Conservation (phyloP, 371 early-diverging fungal species). For the Mortierella sp. region DNA sequence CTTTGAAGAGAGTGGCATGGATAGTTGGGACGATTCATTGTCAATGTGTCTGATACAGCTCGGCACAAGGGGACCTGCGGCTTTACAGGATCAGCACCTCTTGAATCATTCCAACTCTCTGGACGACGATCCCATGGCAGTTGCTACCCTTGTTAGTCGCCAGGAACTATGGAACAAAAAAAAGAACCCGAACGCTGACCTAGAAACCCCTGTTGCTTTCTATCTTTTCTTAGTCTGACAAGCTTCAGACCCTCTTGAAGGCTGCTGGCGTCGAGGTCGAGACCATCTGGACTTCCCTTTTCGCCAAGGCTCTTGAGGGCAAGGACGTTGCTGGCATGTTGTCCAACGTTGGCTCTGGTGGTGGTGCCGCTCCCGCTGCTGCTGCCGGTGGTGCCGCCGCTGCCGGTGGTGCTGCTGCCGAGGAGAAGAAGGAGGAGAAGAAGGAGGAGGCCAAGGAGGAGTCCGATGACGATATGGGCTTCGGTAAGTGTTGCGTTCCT, state of each 20-base stretch:
- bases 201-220: too few relatives aligned
- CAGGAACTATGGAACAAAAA: too few relatives aligned
- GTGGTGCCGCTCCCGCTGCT: slow-evolving; percentile 75
- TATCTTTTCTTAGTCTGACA: slow-evolving; percentile 83
- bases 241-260: slow-evolving; percentile 89
- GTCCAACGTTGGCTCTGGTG: slow-evolving; percentile 91
- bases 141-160: too few relatives aligned
- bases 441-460: slow-evolving; percentile 87
- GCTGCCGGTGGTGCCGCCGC: slow-evolving; percentile 65
- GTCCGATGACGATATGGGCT: slow-evolving; percentile 95
- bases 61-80: too few relatives aligned
- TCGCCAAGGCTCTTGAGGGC: slow-evolving; percentile 98
- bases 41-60: too few relatives aligned
- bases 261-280: slow-evolving; percentile 95
- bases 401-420: slow-evolving; percentile 66
- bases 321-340: slow-evolving; percentile 92
- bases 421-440: slow-evolving; percentile 69
- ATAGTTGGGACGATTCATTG: too few relatives aligned
- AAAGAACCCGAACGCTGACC: too few relatives aligned
- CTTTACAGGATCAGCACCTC: too few relatives aligned
- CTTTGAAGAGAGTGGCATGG: too few relatives aligned
- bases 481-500: slow-evolving; percentile 64
- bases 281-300: slow-evolving; percentile 94
- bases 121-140: too few relatives aligned
- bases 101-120: too few relatives aligned